These are phyloP conservation scores for Alternaria sp. DNA, from an alignment of 2,329 filamentous ascomycete species.

Conservation along the genomic window DNA sequence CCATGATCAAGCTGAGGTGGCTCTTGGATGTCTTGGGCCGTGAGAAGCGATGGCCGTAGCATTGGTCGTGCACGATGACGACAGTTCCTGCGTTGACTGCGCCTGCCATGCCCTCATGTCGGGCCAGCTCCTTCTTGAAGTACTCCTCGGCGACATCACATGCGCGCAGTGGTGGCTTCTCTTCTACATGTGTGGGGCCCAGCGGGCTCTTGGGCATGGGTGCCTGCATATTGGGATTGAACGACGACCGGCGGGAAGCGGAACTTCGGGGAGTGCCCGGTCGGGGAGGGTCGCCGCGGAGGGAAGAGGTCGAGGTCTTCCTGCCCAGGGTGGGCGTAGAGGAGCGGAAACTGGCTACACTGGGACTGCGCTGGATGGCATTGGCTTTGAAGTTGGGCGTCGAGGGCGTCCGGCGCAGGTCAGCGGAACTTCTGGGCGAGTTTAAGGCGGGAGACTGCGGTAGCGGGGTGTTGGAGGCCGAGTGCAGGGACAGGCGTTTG, in stretches of 20 bases:
- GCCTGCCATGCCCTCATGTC: slow-evolving; percentile 59
- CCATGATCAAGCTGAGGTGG: slow-evolving; percentile 81
- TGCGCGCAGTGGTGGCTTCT: slow-evolving; percentile 56
- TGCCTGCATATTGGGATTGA: slow-evolving; percentile 49
- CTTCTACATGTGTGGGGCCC: slow-evolving; percentile 41
- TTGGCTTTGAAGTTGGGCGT: slow-evolving; percentile 37
- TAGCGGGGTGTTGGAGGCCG: slow-evolving; percentile 36
- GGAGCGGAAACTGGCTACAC: slow-evolving; percentile 48
- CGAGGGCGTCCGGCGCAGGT: slow-evolving; percentile 27
- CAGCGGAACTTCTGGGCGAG: slow-evolving; percentile 25
- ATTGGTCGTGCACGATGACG: slow-evolving; percentile 89
- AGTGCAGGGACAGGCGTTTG: slow-evolving; percentile 48
- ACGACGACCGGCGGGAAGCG: slow-evolving; percentile 52
- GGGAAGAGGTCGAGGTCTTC: slow-evolving; percentile 53
- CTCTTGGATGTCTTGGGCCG: slow-evolving; percentile 77
- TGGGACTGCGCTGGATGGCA: slow-evolving; percentile 52
- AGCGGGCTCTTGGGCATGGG: slow-evolving; percentile 52
- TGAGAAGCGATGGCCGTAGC: slow-evolving; percentile 92
- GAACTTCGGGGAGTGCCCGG: slow-evolving; percentile 45
- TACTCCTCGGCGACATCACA: slow-evolving; percentile 69
- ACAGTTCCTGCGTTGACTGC: slow-evolving; percentile 65
- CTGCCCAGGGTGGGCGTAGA: slow-evolving; percentile 50
- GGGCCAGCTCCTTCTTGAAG: slow-evolving; percentile 71
- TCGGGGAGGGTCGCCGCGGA: slow-evolving; percentile 44
- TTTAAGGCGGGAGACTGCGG: slow-evolving; percentile 38